Percentiles rank a stretch among this genome's conserved stretches.
These are phyloP conservation scores for Allantophomopsis lycopodina DNA, from an alignment of 2,329 filamentous ascomycete species.

Conservation along the genomic window DNA sequence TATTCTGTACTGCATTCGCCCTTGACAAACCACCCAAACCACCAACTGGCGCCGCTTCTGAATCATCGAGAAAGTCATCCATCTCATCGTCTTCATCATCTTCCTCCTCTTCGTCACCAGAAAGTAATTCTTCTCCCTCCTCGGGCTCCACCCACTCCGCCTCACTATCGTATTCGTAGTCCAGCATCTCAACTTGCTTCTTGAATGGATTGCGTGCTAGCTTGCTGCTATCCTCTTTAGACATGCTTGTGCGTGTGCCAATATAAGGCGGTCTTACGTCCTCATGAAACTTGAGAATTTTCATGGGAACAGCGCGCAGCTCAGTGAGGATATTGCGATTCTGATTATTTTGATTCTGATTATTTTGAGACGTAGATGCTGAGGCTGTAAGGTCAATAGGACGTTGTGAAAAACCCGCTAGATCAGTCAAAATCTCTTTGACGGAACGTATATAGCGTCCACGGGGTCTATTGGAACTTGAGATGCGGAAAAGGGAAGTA, in stretches of 20 bases:
- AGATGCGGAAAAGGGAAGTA: slow-evolving; percentile 29
- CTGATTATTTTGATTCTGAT: slow-evolving; percentile 1
- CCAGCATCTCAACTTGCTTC: slow-evolving; percentile 39
- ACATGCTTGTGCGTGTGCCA: slow-evolving; percentile 45
- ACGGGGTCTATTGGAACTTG: slow-evolving; percentile 19
- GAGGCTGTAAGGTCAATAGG: slow-evolving; percentile 18
- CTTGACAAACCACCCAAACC: slow-evolving; percentile 31
- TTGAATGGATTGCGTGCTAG: slow-evolving; percentile 39
- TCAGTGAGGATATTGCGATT: slow-evolving; percentile 6
- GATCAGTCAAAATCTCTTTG: slow-evolving; percentile 16
- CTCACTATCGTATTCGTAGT: slow-evolving; percentile 81
- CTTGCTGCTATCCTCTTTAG: slow-evolving; percentile 20
- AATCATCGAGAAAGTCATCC: slow-evolving; percentile 53
- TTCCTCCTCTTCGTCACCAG: slow-evolving; percentile 54
- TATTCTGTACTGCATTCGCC: slow-evolving; percentile 45
- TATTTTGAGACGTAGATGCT: slow-evolving; percentile 17
- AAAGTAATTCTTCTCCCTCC: slow-evolving; percentile 32
- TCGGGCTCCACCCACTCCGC: slow-evolving; percentile 65
- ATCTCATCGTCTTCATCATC: slow-evolving; percentile 52
- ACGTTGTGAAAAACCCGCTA: slow-evolving; percentile 7
- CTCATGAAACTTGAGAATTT: slow-evolving; percentile 33
- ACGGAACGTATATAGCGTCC: slow-evolving; percentile 22
- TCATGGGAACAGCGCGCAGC: slow-evolving; percentile 11
- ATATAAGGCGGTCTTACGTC: slow-evolving; percentile 59
- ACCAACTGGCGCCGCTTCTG: slow-evolving; percentile 54